Percentiles rank a stretch among this genome's conserved stretches.
These are phyloP conservation scores for Podospora pseudocomata DNA, from an alignment of 495 filamentous ascomycete species.

Conservation along the genomic window DNA sequence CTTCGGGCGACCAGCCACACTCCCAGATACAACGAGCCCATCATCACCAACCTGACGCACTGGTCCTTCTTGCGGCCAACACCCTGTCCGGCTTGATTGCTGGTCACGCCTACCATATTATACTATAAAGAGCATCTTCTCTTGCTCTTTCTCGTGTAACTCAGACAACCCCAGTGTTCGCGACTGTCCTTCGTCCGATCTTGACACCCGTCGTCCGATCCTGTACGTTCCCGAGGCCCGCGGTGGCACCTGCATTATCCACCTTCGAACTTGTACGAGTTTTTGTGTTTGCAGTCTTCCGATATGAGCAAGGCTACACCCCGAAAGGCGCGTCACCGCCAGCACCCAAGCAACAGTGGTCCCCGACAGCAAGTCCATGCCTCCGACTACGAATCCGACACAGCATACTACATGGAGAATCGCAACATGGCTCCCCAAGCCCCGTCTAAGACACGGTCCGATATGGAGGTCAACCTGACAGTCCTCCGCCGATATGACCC, in stretches of 20 bases:
- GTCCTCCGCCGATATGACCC: conserved; percentile 76
- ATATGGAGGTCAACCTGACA: conserved; percentile 75
- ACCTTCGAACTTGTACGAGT: not conserved
- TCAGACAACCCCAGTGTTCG: not conserved
- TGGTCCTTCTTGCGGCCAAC: not conserved
- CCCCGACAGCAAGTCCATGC: conserved; percentile 32
- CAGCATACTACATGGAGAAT: conserved; percentile 40
- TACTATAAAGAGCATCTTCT: not conserved
- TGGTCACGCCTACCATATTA: not conserved
- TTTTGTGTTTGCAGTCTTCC: not conserved
- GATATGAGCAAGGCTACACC: conserved; percentile 33
- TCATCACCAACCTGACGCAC: not conserved
- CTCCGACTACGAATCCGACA: conserved; percentile 65
- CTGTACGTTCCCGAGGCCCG: not conserved
- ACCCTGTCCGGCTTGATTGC: not conserved
- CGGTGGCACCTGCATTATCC: not conserved
- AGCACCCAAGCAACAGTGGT: conserved; percentile 35
- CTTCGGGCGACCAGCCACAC: too few relatives aligned
- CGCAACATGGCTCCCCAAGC: conserved; percentile 26
- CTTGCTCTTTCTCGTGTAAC: not conserved
- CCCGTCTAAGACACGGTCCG: conserved; percentile 56
- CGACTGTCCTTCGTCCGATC: not conserved
- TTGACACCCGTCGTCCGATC: not conserved
- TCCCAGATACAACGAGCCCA: too few relatives aligned
- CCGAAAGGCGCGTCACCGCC: conserved; percentile 36